Percentiles rank a stretch among this genome's conserved stretches.
Conservation (phyloP, 768 basidiomycete species). For the Lactarius psammicola region DNA sequence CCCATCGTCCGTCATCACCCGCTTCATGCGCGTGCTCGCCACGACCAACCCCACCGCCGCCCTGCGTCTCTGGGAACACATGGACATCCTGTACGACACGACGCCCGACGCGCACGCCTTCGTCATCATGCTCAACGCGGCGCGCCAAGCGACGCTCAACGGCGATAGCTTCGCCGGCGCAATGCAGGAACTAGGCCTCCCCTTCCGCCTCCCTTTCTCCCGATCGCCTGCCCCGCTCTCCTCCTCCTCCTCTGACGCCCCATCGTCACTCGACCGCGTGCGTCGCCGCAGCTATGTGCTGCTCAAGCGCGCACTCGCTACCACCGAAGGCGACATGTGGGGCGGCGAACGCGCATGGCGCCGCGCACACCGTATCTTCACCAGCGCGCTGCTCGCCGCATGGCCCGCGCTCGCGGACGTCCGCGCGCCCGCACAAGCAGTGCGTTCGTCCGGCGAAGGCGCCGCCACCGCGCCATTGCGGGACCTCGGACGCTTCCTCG, state of each 20-base stretch:
- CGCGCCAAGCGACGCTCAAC: conserved; percentile 50
- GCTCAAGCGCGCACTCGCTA: conserved; percentile 33
- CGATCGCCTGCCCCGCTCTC: conserved; percentile 9
- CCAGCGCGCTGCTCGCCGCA: conserved; percentile 55
- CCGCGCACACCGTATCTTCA: conserved; percentile 52
- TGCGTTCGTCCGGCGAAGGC: conserved; percentile 33
- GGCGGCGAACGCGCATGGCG: conserved; percentile 41
- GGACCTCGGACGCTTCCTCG: conserved; percentile 36
- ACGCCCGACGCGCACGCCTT: conserved; percentile 56
- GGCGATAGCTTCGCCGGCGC: conserved; percentile 53
- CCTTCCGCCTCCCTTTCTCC: conserved; percentile 36
- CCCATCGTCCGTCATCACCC: conserved; percentile 28
- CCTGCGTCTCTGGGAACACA: conserved; percentile 67
- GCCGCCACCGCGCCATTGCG: conserved; percentile 33
- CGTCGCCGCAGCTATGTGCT: conserved; percentile 34
- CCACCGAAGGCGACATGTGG: conserved; percentile 34
- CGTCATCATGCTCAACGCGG: conserved; percentile 57
- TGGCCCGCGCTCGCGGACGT: conserved; percentile 45
- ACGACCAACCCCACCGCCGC: conserved; percentile 55
- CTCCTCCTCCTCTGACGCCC: too few relatives aligned
- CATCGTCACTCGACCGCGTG: conserved; percentile 10
- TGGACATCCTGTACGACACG: conserved; percentile 56
- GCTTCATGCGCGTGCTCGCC: conserved; percentile 50
- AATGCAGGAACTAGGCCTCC: conserved; percentile 44
- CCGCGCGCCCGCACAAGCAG: conserved; percentile 40